phyloP scores from a whole-genome alignment of 148 eudicot species.

The Vaccinium corymbosum region DNA sequence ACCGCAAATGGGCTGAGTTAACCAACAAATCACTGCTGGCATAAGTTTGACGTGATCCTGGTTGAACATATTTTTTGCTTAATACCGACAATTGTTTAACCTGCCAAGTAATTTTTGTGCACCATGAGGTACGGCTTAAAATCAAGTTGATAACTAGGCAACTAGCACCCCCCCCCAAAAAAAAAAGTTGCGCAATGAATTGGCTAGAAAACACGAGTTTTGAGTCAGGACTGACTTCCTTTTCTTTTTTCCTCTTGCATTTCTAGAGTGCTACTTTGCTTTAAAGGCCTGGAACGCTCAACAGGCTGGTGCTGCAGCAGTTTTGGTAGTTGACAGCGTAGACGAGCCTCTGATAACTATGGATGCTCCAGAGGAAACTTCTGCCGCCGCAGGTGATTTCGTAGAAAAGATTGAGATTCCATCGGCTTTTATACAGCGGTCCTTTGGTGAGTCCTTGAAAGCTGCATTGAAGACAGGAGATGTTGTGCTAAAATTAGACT shows the following conservation, averaged over 20 bases:
- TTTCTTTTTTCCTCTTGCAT: background rate
- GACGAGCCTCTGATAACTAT: constrained; percentile 87
- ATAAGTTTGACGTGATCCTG: background rate
- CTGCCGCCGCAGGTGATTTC: constrained; percentile 65
- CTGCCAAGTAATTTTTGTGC: background rate
- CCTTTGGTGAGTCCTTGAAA: constrained; percentile 63
- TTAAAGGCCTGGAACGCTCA: constrained; percentile 90
- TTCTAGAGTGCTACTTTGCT: constrained; percentile 81
- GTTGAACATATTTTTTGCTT: background rate
- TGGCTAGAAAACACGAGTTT: background rate
- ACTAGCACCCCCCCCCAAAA: background rate
- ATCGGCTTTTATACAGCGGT: constrained; percentile 49
- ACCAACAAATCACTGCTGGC: background rate
- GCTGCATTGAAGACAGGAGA: constrained; percentile 43
- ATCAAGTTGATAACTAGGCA: background rate
- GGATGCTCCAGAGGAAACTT: constrained; percentile 80
- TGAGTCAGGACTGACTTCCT: background rate
- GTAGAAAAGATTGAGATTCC: constrained; percentile 73
- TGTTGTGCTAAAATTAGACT: constrained; percentile 75
- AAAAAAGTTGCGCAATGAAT: background rate
- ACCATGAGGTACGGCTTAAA: background rate
- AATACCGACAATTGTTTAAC: background rate
- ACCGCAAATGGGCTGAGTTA: background rate
- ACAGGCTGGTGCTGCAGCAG: constrained; percentile 92
- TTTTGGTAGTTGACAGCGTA: constrained; percentile 63